These are phyloP conservation scores for Apiospora aurea DNA, from an alignment of 2,329 filamentous ascomycete genomes.

Conservation along the genomic window DNA sequence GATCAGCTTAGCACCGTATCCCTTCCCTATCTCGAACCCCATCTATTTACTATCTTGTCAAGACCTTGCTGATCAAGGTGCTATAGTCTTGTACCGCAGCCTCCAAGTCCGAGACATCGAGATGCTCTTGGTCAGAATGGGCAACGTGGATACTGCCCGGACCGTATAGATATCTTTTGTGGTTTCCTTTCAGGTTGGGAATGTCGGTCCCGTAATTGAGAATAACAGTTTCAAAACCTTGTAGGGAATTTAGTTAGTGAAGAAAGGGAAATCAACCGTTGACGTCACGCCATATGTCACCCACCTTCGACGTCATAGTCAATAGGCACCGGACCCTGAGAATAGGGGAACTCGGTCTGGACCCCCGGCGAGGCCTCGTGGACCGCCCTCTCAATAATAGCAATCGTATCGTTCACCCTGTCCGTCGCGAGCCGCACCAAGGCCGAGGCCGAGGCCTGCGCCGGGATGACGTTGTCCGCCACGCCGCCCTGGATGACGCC, in stretches of 20 bases:
- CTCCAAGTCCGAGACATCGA: slow-evolving; percentile 77
- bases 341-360: slow-evolving; percentile 3
- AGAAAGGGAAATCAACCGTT: too few relatives aligned
- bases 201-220: slow-evolving; percentile 94
- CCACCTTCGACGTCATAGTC: slow-evolving; percentile 26
- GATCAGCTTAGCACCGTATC: too few relatives aligned
- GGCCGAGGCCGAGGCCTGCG: background rate
- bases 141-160: slow-evolving; percentile 80
- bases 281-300: background rate
- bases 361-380: background rate
- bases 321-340: background rate
- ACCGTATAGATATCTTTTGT: slow-evolving; percentile 70
- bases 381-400: background rate
- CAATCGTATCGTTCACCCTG: background rate
- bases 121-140: slow-evolving; percentile 79
- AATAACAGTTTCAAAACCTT: slow-evolving; percentile 76
- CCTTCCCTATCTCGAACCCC: too few relatives aligned
- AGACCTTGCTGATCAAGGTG: slow-evolving; percentile 63
- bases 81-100: slow-evolving; percentile 79
- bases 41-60: too few relatives aligned
- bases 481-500: slow-evolving; percentile 25
- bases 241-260: background rate
- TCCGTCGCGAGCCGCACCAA: background rate
- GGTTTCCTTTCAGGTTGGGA: slow-evolving; percentile 72
- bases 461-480: slow-evolving; percentile 24